Evolutionary conservation across 345 rosid genomes (phyloP), one percentile per base, ranked within the genome.

Genomic region (Lepidium didymum): DNA sequence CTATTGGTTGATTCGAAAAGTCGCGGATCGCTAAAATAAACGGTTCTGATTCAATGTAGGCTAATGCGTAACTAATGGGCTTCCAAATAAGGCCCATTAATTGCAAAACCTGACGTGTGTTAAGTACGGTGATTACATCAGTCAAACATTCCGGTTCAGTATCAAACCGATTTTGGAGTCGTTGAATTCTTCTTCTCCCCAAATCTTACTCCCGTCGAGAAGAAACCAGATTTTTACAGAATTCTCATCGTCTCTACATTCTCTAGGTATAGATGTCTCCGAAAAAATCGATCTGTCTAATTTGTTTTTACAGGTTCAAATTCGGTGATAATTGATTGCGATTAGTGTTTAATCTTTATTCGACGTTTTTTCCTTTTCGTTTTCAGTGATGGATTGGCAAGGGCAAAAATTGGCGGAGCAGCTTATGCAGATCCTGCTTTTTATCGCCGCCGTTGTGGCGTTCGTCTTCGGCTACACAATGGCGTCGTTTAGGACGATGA

Each of bases 361-460:
- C 21, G 21, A 19, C 21, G 21, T 1, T 19, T 19, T 19, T 19
- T 19, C 21, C 21, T 19, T 19, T 19, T 19, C 21, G 21, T 19
- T 35, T 27, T 27, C 50, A 49, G 25, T 31, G 77, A 90, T 92
- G 98, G 96, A 92, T 79, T 92, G 98, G 96, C 88, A 92, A 86
- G 96, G 98, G 43, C 96, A 92, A 62, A 92, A 86, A 81, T 67
- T 85, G 18, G 89, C 91, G 10, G 96, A 92, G 90, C 92, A 84
- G 69, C 73, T 86, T 78, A 88, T 92, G 96, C 98, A 90, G 80
- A 79, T 86, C 16, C 19, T 90, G 83, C 80, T 92, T 11, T 15
- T 92, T 76, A 86, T 70, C 8, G 86, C 79, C 2, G 91, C 89
- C 6, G 85, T 75, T 25, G 80, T 68, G 43, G 86, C 91, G 2